A percentile compares a stretch with the other conserved stretches of the same genome.
These are phyloP conservation scores for Rhizopus arrhizus DNA, from an alignment of 371 early-diverging fungal species.

Conservation along the genomic window DNA sequence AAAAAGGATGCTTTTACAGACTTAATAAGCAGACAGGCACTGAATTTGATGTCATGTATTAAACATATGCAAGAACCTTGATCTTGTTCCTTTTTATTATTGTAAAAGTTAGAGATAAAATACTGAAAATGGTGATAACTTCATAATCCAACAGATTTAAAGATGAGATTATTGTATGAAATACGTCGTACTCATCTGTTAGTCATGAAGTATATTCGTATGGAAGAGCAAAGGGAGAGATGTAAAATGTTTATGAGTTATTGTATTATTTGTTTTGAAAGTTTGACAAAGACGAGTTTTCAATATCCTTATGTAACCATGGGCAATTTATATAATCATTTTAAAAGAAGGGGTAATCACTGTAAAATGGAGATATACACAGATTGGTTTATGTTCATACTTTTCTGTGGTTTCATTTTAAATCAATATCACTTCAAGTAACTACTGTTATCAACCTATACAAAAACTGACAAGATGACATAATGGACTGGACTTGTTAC, in stretches of 20 bases:
- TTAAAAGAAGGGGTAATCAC: conserved; percentile 78
- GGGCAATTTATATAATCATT: conserved; percentile 83
- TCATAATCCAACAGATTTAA: conserved; percentile 69
- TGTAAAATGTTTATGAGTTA: conserved; percentile 91
- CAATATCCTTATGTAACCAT: conserved; percentile 71
- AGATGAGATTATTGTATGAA: conserved; percentile 59
- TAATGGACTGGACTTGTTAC: conserved; percentile 87
- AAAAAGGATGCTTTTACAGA: too few relatives aligned
- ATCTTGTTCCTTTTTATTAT: too few relatives aligned
- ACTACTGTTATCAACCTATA: background rate
- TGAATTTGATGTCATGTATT: too few relatives aligned
- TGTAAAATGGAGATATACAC: conserved; percentile 37
- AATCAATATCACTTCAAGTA: conserved; percentile 65
- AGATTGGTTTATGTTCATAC: background rate
- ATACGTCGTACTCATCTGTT: conserved; percentile 83
- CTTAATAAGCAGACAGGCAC: too few relatives aligned
- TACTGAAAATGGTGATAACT: conserved; percentile 72
- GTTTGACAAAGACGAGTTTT: conserved; percentile 73
- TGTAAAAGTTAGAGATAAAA: conserved; percentile 10
- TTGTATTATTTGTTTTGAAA: conserved; percentile 86
- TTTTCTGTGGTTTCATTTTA: conserved; percentile 65
- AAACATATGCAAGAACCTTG: too few relatives aligned
- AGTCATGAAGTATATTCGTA: conserved; percentile 88
- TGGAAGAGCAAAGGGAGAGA: conserved; percentile 90
- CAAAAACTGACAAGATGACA: background rate